These are phyloP conservation scores for Hamigera avellanea DNA, from an alignment of 495 filamentous ascomycete species.

Conservation along the genomic window DNA sequence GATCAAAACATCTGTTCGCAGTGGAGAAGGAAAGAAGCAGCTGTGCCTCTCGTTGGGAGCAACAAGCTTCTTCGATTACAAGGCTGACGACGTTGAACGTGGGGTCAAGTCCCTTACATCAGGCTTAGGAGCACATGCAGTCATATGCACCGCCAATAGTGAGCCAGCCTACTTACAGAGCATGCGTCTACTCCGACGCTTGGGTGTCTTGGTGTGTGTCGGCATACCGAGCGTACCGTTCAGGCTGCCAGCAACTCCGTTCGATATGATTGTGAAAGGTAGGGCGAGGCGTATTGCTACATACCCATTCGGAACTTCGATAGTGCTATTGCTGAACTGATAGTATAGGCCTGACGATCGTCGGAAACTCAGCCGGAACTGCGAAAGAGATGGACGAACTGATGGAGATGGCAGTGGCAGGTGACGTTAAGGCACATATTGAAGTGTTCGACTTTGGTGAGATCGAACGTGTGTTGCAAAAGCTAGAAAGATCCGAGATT, in stretches of 20 bases:
- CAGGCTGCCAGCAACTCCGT: slow-evolving; percentile 24
- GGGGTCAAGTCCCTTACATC: slow-evolving; percentile 23
- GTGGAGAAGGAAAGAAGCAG: slow-evolving; percentile 28
- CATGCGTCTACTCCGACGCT: slow-evolving; percentile 24
- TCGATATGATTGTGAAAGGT: slow-evolving; percentile 35
- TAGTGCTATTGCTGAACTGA: not conserved
- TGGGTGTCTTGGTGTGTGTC: slow-evolving; percentile 33
- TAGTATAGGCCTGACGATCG: slow-evolving; percentile 25
- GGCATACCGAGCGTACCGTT: slow-evolving; percentile 30
- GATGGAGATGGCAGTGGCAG: slow-evolving; percentile 26
- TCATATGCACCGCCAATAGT: slow-evolving; percentile 31
- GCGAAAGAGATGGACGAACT: slow-evolving; percentile 28
- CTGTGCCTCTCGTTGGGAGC: slow-evolving; percentile 29
- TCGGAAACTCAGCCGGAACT: slow-evolving; percentile 31
- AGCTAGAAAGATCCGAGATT: slow-evolving; percentile 28
- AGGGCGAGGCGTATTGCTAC: no score
- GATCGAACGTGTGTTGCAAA: slow-evolving; percentile 30
- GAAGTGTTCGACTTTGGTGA: slow-evolving; percentile 27
- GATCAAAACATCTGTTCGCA: slow-evolving; percentile 2
- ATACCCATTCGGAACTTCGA: not conserved
- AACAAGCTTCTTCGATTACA: slow-evolving; percentile 27
- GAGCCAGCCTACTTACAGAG: slow-evolving; percentile 29
- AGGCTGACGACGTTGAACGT: slow-evolving; percentile 22
- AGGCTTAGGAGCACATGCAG: slow-evolving; percentile 29
- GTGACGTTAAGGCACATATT: slow-evolving; percentile 26